Conservation (phyloP, 148 eudicot genomes). For the Nepenthes mirabilis region DNA sequence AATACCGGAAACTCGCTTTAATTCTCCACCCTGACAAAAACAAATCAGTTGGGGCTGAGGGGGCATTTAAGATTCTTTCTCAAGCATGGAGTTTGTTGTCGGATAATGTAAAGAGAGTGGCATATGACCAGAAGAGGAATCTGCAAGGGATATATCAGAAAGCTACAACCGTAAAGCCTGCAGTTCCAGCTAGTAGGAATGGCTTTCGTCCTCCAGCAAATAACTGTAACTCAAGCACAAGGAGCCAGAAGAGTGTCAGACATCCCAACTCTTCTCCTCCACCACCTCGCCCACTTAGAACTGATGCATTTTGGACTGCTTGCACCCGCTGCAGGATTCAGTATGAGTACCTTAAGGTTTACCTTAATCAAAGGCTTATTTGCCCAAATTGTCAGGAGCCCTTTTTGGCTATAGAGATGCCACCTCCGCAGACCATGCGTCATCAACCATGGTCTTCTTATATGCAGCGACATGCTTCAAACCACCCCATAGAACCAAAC, state of each 20-base stretch:
- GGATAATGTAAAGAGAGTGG: slow-evolving; percentile 33
- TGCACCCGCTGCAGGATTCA: slow-evolving; percentile 49
- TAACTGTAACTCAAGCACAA: slow-evolving; percentile 7
- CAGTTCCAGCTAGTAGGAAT: slow-evolving; percentile 14
- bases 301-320: slow-evolving; percentile 57
- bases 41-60: slow-evolving; percentile 65
- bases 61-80: slow-evolving; percentile 51
- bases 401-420: slow-evolving; percentile 37
- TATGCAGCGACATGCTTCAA: slow-evolving; percentile 9
- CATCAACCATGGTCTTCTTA: slow-evolving; percentile 9
- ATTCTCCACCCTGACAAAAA: slow-evolving; percentile 66
- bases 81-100: slow-evolving; percentile 58
- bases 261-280: slow-evolving; percentile 16
- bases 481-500: slow-evolving; percentile 1
- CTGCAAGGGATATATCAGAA: slow-evolving; percentile 12
- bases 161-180: slow-evolving; percentile 9
- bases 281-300: slow-evolving; percentile 13
- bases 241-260: slow-evolving; percentile 14
- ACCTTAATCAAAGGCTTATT: slow-evolving; percentile 42
- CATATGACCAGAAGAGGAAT: slow-evolving; percentile 32
- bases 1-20: slow-evolving; percentile 48
- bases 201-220: slow-evolving; percentile 16
- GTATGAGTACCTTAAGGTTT: slow-evolving; percentile 37
- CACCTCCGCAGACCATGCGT: slow-evolving; percentile 28
- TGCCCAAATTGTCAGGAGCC: slow-evolving; percentile 41